A percentile compares a stretch with the other conserved stretches of the same genome.
Conservation (phyloP, 495 filamentous ascomycete genomes). For the Copromyces sp. region DNA sequence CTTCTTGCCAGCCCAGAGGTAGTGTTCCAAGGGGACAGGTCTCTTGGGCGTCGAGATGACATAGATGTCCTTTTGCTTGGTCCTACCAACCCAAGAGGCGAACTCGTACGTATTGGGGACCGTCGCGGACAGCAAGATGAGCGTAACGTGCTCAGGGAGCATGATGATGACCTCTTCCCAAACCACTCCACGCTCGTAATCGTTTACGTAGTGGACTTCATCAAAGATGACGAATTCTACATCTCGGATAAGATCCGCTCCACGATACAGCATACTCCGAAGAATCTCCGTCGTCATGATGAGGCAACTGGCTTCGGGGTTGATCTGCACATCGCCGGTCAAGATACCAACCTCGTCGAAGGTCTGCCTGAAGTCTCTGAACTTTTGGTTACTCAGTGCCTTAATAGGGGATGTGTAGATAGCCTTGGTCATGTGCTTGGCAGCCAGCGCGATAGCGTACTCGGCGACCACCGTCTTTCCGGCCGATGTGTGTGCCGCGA, state of each 20-base stretch:
- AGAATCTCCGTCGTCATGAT: constrained; percentile 99
- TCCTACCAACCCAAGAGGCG: constrained; percentile 94
- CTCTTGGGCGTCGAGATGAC: constrained; percentile 96
- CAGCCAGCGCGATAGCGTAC: constrained; percentile 91
- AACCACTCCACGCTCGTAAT: constrained; percentile 91
- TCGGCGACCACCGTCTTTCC: constrained; percentile 98
- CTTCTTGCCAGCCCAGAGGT: constrained; percentile 83
- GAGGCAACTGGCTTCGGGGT: constrained; percentile 91
- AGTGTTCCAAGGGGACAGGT: constrained; percentile 91
- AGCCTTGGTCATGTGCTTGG: constrained; percentile 97
- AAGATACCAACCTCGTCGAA: constrained; percentile 96
- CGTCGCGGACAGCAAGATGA: constrained; percentile 91
- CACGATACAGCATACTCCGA: constrained; percentile 94
- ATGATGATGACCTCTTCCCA: constrained; percentile 99
- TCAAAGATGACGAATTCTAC: constrained; percentile 99
- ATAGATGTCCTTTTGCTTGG: constrained; percentile 98
- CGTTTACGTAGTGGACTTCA: constrained; percentile 98
- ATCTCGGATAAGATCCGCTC: constrained; percentile 90
- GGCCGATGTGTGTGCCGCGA: constrained; percentile 96
- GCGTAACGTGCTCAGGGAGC: constrained; percentile 90
- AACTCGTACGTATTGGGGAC: constrained; percentile 97
- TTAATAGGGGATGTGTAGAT: constrained; percentile 99
- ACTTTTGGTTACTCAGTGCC: constrained; percentile 97
- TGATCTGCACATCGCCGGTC: constrained; percentile 96
- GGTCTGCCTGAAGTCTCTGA: constrained; percentile 77